Evolutionary conservation across 306 rosid species (phyloP), one percentile per base, ranked within the genome.

Genomic region (Vicia villosa): DNA sequence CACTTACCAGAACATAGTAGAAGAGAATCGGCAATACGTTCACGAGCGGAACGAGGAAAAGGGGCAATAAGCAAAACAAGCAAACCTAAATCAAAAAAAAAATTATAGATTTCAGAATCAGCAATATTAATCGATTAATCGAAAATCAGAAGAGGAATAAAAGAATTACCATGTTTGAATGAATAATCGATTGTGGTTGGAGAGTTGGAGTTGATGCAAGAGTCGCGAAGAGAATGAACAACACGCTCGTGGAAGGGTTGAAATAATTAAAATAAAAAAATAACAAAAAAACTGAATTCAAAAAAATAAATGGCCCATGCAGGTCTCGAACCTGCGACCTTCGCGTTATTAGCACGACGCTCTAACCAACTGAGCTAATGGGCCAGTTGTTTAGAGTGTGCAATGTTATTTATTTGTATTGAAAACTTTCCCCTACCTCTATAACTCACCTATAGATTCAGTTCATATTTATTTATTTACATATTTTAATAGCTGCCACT

Each of bases 261-360:
- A 19, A 16, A 10, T 8, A 38, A 8, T 38, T 12, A 14, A n/a
- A 45, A 45, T 4, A 0, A 3, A 38, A n/a, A 46, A 5, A 20
- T 4, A 20, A 15, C 0, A 1, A 3, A 7, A 21, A 0, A 1
- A 0, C 0, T 1, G 9, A 40, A 40, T 10, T 10, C 3, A 10
- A 40, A 40, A 40, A 40, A 40, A 0, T 10, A 11, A 46, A n/a
- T 78, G 79, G 83, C 83, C 79, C 72, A 73, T 79, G 57, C 79
- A 79, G 72, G 83, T 73, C 40, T 86, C 87, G 82, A 88, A 88
- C 88, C 84, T 82, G 87, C 70, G 88, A 88, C 87, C 84, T 85
- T 83, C 81, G 88, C 85, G 86, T 86, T 86, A 86, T 81, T 86
- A 80, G 86, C 88, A 83, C 86, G 80, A 87, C 85, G 81, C 86